Base-by-base conservation (phyloP, 2,329 filamentous ascomycete genomes). In the Dactylellina parvicollis region DNA sequence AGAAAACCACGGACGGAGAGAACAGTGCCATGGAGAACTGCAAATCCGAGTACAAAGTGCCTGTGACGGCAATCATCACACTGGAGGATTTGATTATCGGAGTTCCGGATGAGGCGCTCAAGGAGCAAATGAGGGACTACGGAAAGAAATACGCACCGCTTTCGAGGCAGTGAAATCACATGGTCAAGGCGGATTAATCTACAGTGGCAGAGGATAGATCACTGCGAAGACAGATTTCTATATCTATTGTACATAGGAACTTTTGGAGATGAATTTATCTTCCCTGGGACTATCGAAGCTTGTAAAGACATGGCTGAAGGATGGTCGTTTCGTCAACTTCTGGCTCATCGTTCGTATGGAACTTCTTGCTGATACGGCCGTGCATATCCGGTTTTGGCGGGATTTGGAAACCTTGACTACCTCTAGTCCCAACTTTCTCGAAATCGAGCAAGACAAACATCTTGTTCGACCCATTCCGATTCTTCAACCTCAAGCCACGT, bases 401-500 rank as follows among this genome's bases (percentile, higher is more conserved):
- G 78, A 71, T 71, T 18, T 71, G 66, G 49, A 71, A 71, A 24
- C 26, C 74, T 76, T 71, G 24, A 20, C 60, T 32, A 59, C 75
- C 78, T 77, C 22, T 46, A 87, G 83, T 18, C 87, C 88, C n/a
- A 26, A 86, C 88, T 83, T 98, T 99, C 78, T 93, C 84, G 81
- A 99, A 99, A 77, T 90, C 88, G 92, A 99, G 94, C 82, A 90
- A 92, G 77, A 98, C 94, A 83, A 99, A 99, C 95, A 99, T 99
- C 83, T 90, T 96, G 82, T 99, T 99, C 64, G 86, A 87, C 78
- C 96, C 83, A 82, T 99, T 92, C 77, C 86, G 86, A 7, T 87
- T 87, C 77, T 90, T 90, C 28, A 97, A 85, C n/a, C 93, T 84
- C 78, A 99, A 97, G 0, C 95, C 95, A 18, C 93, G 85, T 76